Conservation (phyloP, 2,329 filamentous ascomycete species). For the Orbilia ellipsospora region DNA sequence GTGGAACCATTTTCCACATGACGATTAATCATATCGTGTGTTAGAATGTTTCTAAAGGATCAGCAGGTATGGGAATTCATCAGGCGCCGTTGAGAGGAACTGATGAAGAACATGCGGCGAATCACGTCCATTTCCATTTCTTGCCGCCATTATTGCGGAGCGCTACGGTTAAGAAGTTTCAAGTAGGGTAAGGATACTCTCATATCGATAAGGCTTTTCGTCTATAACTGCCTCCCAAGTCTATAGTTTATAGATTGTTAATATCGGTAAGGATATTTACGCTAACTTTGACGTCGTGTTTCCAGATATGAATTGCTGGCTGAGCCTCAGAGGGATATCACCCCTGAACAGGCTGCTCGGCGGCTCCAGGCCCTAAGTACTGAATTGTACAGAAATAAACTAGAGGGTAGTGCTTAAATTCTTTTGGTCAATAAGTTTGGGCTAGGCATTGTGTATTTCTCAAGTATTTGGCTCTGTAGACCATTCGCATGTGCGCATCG, state of each 20-base stretch:
- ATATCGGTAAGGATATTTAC: neutral
- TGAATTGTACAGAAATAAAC: slow-evolving; percentile 80
- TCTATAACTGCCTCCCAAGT: slow-evolving; percentile 17
- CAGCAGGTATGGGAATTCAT: slow-evolving; percentile 85
- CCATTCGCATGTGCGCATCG: neutral
- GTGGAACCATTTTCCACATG: slow-evolving; percentile 49
- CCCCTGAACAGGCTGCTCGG: slow-evolving; percentile 90
- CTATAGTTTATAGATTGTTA: neutral
- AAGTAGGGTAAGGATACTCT: slow-evolving; percentile 74
- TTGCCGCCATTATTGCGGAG: slow-evolving; percentile 93
- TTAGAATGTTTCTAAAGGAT: neutral
- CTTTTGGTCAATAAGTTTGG: no score
- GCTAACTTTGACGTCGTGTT: slow-evolving; percentile 36
- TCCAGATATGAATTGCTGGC: slow-evolving; percentile 86
- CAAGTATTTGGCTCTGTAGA: neutral
- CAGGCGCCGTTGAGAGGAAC: slow-evolving; percentile 88
- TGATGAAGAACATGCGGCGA: slow-evolving; percentile 80
- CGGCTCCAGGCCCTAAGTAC: slow-evolving; percentile 77
- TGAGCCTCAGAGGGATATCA: slow-evolving; percentile 98
- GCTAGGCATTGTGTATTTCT: no score
- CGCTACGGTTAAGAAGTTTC: slow-evolving; percentile 92
- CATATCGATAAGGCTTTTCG: neutral
- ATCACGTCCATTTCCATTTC: slow-evolving; percentile 97
- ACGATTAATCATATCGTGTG: neutral
- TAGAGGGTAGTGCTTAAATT: slow-evolving; percentile 59